Percentiles rank a stretch among this genome's conserved stretches.
These are phyloP conservation scores for Nicotiana benthamiana DNA, from an alignment of 257 asterid genomes.

Conservation along the genomic window DNA sequence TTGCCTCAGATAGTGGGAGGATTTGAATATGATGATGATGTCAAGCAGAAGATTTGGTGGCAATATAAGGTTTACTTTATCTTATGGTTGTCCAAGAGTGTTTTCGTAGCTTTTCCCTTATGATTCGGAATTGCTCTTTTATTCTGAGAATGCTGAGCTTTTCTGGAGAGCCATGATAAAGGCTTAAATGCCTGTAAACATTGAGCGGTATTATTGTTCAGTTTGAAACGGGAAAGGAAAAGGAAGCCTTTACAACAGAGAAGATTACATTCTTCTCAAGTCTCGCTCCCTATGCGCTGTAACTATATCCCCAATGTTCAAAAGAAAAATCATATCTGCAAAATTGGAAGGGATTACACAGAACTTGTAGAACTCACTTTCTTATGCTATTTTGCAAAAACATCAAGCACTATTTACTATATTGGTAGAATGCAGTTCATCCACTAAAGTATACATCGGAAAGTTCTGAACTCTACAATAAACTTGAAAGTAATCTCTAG, in stretches of 20 bases:
- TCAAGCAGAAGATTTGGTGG: conserved; percentile 97
- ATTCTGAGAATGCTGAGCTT: background rate
- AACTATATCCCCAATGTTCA: background rate
- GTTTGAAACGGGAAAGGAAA: background rate
- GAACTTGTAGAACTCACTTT: background rate
- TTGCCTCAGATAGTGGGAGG: conserved; percentile 93
- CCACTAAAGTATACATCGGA: background rate
- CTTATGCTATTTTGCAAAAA: background rate
- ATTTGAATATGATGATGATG: conserved; percentile 75
- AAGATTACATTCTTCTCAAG: background rate
- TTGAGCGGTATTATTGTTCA: background rate
- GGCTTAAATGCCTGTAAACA: background rate
- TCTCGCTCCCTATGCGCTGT: background rate
- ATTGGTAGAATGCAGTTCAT: background rate
- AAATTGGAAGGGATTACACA: background rate
- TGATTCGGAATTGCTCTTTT: background rate
- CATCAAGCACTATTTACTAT: background rate
- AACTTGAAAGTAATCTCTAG: background rate
- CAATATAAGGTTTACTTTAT: conserved; percentile 61
- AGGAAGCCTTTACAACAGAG: background rate
- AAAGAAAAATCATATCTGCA: background rate
- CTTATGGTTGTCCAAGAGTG: background rate
- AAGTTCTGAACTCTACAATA: background rate
- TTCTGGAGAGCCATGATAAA: background rate
- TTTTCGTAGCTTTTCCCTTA: background rate